Evolutionary conservation across 345 rosid genomes (phyloP).

Genomic region (Lenwebbia sp.): DNA sequence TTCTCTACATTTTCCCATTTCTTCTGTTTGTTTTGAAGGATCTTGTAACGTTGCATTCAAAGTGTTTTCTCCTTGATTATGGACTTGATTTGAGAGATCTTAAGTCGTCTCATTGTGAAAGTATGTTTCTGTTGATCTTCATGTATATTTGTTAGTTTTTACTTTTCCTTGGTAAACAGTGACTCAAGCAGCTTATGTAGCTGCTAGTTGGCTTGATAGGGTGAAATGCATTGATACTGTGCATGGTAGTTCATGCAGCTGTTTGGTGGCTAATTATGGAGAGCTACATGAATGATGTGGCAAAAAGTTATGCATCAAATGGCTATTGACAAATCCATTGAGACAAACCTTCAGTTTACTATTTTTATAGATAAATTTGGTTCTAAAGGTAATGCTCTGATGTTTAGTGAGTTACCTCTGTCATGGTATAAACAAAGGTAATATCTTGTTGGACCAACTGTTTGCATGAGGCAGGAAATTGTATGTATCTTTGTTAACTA

Average conservation of each 20-base stretch:
- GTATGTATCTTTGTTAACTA: background rate
- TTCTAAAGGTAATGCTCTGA: background rate
- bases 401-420: background rate
- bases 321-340: background rate
- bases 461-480: background rate
- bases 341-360: background rate
- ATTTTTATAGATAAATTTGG: background rate
- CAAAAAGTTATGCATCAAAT: background rate
- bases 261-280: background rate
- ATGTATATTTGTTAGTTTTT: background rate
- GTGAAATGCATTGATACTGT: background rate
- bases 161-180: background rate
- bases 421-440: background rate
- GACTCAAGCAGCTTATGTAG: background rate
- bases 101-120: background rate
- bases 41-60: background rate
- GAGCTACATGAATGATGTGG: background rate
- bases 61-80: background rate
- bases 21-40: background rate
- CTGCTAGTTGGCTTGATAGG: background rate
- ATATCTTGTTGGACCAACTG: background rate
- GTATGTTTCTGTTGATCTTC: background rate
- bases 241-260: background rate
- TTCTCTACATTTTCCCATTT: background rate
- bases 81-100: background rate